phyloP scores from a whole-genome alignment of 352 stramenopile species.

The Globisporangium barbulae region DNA sequence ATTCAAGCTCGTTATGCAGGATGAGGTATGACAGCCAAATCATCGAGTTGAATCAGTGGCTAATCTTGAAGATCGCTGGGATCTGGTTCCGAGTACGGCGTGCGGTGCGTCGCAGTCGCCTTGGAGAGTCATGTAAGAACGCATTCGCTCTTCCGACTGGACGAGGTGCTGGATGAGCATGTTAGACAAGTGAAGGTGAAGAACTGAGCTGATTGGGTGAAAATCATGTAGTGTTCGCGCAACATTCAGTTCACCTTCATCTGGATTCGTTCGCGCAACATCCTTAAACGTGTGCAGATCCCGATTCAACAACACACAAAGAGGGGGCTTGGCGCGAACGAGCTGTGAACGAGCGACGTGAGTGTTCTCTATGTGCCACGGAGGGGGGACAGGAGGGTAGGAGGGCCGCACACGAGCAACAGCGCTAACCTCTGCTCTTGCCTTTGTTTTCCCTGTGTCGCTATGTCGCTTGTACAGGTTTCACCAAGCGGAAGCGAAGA shows the following conservation, averaged over 20 bases:
- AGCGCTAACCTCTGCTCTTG: neutral
- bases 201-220: neutral
- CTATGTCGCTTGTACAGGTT: neutral
- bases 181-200: too few species aligned
- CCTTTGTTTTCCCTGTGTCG: neutral
- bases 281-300: slow-evolving; percentile 4
- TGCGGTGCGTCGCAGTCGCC: too few species aligned
- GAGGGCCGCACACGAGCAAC: too few species aligned
- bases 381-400: too few species aligned
- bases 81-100: too few species aligned
- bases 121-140: too few species aligned
- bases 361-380: neutral
- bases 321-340: neutral
- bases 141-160: too few species aligned
- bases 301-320: slow-evolving; percentile 9
- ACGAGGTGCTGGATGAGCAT: too few species aligned
- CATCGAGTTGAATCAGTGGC: too few species aligned
- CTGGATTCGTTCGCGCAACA: slow-evolving; percentile 3
- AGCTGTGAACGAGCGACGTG: neutral
- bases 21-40: too few species aligned
- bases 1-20: too few species aligned
- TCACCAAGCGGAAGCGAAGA: neutral
- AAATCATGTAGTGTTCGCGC: neutral
- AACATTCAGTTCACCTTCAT: neutral
- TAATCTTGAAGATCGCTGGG: too few species aligned